Conservation (phyloP, 108 stramenopile species). For the Pseudonitzschia pungens region DNA sequence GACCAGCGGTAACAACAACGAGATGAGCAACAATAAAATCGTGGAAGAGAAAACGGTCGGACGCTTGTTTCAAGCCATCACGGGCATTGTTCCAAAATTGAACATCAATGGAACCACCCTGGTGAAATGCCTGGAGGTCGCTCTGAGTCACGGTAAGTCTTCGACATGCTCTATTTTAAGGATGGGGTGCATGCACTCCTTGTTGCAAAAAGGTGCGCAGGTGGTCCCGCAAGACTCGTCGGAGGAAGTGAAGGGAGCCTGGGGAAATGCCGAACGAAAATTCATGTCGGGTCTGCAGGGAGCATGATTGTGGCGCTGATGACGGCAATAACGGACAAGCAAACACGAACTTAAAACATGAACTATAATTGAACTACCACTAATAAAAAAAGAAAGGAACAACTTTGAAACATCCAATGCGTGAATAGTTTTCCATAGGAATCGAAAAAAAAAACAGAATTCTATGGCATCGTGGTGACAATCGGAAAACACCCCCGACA, state of each 20-base stretch:
- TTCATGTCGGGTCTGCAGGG: constrained; percentile 39
- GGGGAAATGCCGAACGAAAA: constrained; percentile 40
- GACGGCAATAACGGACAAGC: background rate
- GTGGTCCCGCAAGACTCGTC: constrained; percentile 33
- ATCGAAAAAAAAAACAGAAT: too few species aligned
- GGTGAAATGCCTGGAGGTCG: constrained; percentile 51
- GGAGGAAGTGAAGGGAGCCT: constrained; percentile 24
- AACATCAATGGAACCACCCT: constrained; percentile 38
- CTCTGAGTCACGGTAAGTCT: constrained; percentile 22
- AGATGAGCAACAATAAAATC: constrained; percentile 21
- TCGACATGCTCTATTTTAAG: constrained; percentile 36
- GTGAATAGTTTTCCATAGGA: too few species aligned
- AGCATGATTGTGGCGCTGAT: background rate
- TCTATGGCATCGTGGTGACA: too few species aligned
- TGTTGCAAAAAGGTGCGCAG: constrained; percentile 59
- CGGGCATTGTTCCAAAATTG: constrained; percentile 51
- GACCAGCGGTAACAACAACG: constrained; percentile 13
- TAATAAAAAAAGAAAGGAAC: background rate
- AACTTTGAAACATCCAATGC: too few species aligned
- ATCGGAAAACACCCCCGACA: too few species aligned
- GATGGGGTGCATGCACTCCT: constrained; percentile 73
- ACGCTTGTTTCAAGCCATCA: constrained; percentile 56
- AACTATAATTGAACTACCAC: background rate
- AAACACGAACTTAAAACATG: background rate
- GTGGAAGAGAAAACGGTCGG: constrained; percentile 37